A percentile compares a stretch with the other conserved stretches of the same genome.
phyloP scores from a whole-genome alignment of 2,329 filamentous ascomycete species.

The Aureobasidium musti region DNA sequence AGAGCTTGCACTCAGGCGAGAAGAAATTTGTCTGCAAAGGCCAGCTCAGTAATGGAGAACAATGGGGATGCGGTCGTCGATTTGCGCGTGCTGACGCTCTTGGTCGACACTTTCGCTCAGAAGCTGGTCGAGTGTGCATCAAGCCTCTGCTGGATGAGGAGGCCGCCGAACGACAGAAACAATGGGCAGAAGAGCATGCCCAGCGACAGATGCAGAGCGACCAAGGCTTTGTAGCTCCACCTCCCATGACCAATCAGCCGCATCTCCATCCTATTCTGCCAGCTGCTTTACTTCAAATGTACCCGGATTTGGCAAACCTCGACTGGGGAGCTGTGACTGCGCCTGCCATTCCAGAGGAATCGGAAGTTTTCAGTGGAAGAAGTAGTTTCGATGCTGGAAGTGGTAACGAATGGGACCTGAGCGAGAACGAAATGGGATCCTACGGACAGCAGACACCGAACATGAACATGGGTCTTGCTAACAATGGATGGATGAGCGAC shows the following conservation, averaged over 20 bases:
- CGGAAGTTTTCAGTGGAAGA: constrained; percentile 72
- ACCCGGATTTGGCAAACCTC: constrained; percentile 86
- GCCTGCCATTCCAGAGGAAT: constrained; percentile 55
- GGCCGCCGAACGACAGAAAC: constrained; percentile 74
- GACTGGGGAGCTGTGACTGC: constrained; percentile 65
- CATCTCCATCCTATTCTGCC: constrained; percentile 63
- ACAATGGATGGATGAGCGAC: constrained; percentile 24
- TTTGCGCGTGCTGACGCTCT: constrained; percentile 96
- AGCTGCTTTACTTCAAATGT: constrained; percentile 83
- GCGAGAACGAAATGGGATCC: constrained; percentile 50
- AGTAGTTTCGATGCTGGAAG: constrained; percentile 77
- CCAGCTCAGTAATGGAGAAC: constrained; percentile 75
- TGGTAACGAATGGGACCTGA: constrained; percentile 66
- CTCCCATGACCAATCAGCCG: constrained; percentile 43
- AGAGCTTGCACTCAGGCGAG: constrained; percentile 92
- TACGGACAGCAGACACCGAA: constrained; percentile 8
- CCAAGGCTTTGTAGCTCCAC: constrained; percentile 44
- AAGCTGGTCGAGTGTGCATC: constrained; percentile 94
- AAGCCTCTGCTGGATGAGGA: constrained; percentile 97
- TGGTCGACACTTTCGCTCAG: constrained; percentile 81
- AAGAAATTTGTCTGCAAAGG: constrained; percentile 99
- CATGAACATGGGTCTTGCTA: constrained; percentile 21
- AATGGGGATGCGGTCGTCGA: constrained; percentile 90
- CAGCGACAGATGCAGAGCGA: constrained; percentile 64
- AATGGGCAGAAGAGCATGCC: constrained; percentile 60